Evolutionary conservation across 208 protist species (phyloP).

Genomic region (Leishmania braziliensis): DNA sequence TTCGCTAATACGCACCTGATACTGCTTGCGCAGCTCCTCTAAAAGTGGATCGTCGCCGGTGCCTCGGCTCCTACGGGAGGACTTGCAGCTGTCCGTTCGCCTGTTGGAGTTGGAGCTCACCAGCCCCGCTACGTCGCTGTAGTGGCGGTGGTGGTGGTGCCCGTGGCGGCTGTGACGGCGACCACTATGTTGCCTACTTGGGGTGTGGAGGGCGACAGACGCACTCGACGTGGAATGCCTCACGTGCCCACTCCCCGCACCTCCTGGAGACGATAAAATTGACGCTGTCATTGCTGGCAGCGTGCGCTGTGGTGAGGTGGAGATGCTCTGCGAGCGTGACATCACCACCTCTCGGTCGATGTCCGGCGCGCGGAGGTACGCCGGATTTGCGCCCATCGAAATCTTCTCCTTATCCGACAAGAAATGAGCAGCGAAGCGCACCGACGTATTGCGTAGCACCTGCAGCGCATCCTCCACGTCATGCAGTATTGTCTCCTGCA

Average conservation of each 20-base stretch:
- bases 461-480: constrained; percentile 39
- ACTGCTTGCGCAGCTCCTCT: constrained; percentile 49
- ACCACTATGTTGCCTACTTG: background rate
- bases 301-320: background rate
- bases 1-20: constrained; percentile 50
- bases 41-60: constrained; percentile 34
- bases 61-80: background rate
- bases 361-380: constrained; percentile 57
- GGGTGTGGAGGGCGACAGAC: background rate
- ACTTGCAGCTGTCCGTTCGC: background rate
- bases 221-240: background rate
- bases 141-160: background rate
- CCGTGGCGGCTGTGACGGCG: constrained; percentile 3
- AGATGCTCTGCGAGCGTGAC: constrained; percentile 13
- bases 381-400: constrained; percentile 76
- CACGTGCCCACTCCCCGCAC: background rate
- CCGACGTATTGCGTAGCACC: constrained; percentile 57
- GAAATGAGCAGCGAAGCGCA: constrained; percentile 79
- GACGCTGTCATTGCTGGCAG: background rate
- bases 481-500: constrained; percentile 55
- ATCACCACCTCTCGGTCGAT: constrained; percentile 31
- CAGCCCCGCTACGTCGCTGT: constrained; percentile 5
- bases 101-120: constrained; percentile 11
- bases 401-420: constrained; percentile 78
- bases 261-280: background rate